These are phyloP conservation scores for Rhizophagus clarus DNA, from an alignment of 192 early-diverging fungal genomes.

Conservation along the genomic window DNA sequence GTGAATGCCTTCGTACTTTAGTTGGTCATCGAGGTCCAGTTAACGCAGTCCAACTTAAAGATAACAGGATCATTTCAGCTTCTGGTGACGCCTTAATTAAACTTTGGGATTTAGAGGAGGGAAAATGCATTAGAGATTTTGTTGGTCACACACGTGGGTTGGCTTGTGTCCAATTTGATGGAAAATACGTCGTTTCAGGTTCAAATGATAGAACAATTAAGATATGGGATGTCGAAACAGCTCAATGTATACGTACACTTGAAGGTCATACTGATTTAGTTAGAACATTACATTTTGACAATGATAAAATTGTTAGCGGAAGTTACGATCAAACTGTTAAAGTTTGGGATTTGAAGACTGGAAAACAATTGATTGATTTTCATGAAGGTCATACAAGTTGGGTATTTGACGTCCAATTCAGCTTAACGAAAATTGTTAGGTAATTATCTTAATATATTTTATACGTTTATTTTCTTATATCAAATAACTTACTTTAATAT, in stretches of 20 bases:
- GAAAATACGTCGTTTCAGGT: constrained; percentile 74
- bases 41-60: constrained; percentile 84
- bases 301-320: constrained; percentile 82
- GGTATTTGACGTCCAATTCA: constrained; percentile 97
- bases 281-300: constrained; percentile 85
- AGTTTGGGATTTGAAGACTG: constrained; percentile 89
- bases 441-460: constrained; percentile 30
- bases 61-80: constrained; percentile 75
- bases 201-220: constrained; percentile 83
- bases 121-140: constrained; percentile 73
- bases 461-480: background rate
- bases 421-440: constrained; percentile 79
- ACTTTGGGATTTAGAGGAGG: constrained; percentile 75
- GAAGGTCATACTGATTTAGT: constrained; percentile 75
- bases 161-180: constrained; percentile 86
- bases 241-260: constrained; percentile 61
- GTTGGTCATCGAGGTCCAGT: constrained; percentile 91
- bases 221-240: constrained; percentile 76
- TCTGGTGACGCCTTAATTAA: constrained; percentile 83
- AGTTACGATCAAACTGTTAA: constrained; percentile 94
- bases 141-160: constrained; percentile 78
- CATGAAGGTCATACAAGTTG: constrained; percentile 83
- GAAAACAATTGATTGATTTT: constrained; percentile 73
- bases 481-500: background rate
- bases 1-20: constrained; percentile 64